A percentile compares a stretch with the other conserved stretches of the same genome.
phyloP scores from a whole-genome alignment of 176 grass and related monocot genomes.

The Oryza punctata region DNA sequence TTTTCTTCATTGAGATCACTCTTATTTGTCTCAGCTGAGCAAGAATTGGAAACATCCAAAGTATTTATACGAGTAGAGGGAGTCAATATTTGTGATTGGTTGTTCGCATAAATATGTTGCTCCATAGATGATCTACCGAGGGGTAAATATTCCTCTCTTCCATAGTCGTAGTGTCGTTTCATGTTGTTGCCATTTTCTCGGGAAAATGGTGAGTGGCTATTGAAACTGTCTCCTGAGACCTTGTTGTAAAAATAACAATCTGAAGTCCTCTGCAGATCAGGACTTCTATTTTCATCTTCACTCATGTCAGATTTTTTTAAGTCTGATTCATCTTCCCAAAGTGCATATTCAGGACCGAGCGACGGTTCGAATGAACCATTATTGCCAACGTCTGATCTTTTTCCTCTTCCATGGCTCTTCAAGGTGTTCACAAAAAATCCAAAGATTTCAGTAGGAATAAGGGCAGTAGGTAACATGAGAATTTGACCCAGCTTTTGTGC shows the following conservation, averaged over 20 bases:
- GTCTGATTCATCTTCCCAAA: background rate
- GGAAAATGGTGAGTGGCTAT: conserved; percentile 25
- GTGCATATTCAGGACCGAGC: conserved; percentile 8
- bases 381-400: conserved; percentile 42
- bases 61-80: conserved; percentile 33
- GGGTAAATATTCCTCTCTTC: conserved; percentile 17
- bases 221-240: conserved; percentile 1
- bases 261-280: conserved; percentile 6
- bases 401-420: conserved; percentile 42
- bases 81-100: conserved; percentile 19
- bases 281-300: conserved; percentile 35
- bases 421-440: conserved; percentile 64
- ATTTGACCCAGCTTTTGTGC: conserved; percentile 65
- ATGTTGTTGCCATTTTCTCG: conserved; percentile 29
- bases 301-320: background rate
- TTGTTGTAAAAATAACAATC: conserved; percentile 23
- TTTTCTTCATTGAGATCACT: conserved; percentile 31
- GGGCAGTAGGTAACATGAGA: conserved; percentile 54
- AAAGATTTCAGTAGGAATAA: conserved; percentile 40
- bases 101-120: conserved; percentile 2
- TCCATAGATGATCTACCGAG: conserved; percentile 17
- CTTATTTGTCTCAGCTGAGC: conserved; percentile 24
- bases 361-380: conserved; percentile 14
- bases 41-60: conserved; percentile 30
- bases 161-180: conserved; percentile 7